Evolutionary conservation across 352 stramenopile species (phyloP), one percentile per base, ranked within the genome.

Genomic region (Phytopythium oedochilum): DNA sequence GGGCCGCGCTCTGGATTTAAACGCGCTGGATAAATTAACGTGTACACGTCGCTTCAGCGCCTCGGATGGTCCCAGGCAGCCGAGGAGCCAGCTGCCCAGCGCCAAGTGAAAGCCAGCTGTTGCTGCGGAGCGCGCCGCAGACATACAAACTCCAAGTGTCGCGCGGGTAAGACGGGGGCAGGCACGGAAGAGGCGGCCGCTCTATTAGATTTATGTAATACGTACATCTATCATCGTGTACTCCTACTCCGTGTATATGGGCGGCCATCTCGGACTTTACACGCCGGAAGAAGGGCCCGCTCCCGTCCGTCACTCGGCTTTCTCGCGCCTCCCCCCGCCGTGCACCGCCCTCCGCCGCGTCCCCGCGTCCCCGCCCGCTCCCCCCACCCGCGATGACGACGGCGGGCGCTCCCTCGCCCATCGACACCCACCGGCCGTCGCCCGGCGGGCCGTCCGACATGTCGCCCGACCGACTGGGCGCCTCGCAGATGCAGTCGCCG

Each of bases 351-450:
- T 5, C 40, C 10, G 22, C 18, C 22, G 18, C 15, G 40, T 29
- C 40, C 18, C n/a, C 40, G 20, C n/a, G 18, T 5, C 18, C 40
- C n/a, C 40, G 22, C n/a, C 40, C 12, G 9, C 40, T 14, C 9
- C 5, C 7, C 18, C 12, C 40, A 10, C n/a, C 23, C 14, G 5
- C 15, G 14, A 53, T 53, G 46, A 25, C 46, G 18, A 28, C 28
- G 28, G n/a, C 26, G 11, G 28, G 26, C 6, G 18, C 23, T 0
- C 28, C 46, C 12, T 53, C 46, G 18, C 46, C 46, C 9, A 40
- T 40, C 46, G 29, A 53, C 46, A 29, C 14, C 26, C 17, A 36
- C 26, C 45, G 45, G 45, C 45, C 25, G 28, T 52, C 45, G 45
- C 45, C 45, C 25, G 45, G 45, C 26, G 45, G 45, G 2, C 5